Conservation (phyloP, 2,329 filamentous ascomycete genomes). For the Colletotrichum camelliae region DNA sequence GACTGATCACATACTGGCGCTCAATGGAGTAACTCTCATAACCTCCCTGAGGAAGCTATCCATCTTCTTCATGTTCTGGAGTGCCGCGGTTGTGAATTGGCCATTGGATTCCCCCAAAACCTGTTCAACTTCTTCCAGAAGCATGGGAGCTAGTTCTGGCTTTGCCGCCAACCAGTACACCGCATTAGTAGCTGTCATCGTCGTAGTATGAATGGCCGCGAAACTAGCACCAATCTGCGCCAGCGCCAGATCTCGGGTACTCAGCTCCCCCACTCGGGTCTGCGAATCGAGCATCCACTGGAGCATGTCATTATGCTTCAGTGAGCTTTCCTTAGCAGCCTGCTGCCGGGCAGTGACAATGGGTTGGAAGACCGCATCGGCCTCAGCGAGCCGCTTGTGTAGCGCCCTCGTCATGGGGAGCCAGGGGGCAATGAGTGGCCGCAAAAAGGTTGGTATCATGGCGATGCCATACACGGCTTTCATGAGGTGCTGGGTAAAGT, state of each 20-base stretch:
- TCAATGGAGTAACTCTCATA: constrained; percentile 45
- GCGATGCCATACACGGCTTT: not conserved
- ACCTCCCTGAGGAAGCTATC: constrained; percentile 45
- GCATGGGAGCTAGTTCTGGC: constrained; percentile 53
- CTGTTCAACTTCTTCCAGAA: constrained; percentile 55
- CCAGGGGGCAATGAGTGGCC: not conserved
- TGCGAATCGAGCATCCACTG: constrained; percentile 50
- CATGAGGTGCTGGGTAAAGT: not conserved
- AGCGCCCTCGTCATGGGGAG: not conserved
- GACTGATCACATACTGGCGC: not conserved
- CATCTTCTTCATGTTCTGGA: constrained; percentile 42
- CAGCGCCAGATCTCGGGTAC: constrained; percentile 40
- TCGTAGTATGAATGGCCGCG: constrained; percentile 57
- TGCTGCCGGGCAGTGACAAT: not conserved
- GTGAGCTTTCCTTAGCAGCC: not conserved
- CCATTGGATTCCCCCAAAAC: constrained; percentile 38
- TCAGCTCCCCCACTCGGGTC: constrained; percentile 33
- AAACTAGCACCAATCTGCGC: constrained; percentile 49
- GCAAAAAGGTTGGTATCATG: not conserved
- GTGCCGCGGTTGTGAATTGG: constrained; percentile 35
- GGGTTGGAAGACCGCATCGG: not conserved
- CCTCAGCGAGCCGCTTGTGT: not conserved
- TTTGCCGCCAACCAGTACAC: constrained; percentile 52
- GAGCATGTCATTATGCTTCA: constrained; percentile 33
- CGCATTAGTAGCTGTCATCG: constrained; percentile 44